A percentile compares a stretch with the other conserved stretches of the same genome.
Conservation (phyloP, 345 rosid genomes). For the thale cress (Arabidopsis thaliana) region TAIR10.1 NC_003076.8:21962501-21963000, state of each 20-base stretch:
- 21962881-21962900: slow-evolving; percentile 39
- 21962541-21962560: slow-evolving; percentile 6
- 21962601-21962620: slow-evolving; percentile 13
- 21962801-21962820: slow-evolving; percentile 11
- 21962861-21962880: neutral
- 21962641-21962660: slow-evolving; percentile 8
- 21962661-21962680: neutral
- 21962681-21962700: slow-evolving; percentile 32
- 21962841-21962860: slow-evolving; percentile 41
- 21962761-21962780: slow-evolving; percentile 35
- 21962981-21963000: slow-evolving; percentile 89
- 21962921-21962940: slow-evolving; percentile 93
- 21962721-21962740: slow-evolving; percentile 36
- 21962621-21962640: slow-evolving; percentile 38
- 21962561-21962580: slow-evolving; percentile 22
- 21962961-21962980: slow-evolving; percentile 75
- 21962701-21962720: neutral
- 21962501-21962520: neutral
- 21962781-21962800: slow-evolving; percentile 37
- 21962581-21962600: slow-evolving; percentile 33
- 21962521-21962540: neutral
- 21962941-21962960: slow-evolving; percentile 69
- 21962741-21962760: neutral
- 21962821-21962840: slow-evolving; percentile 3
- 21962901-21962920: slow-evolving; percentile 65